phyloP scores from a whole-genome alignment of 192 early-diverging fungal species.

The Linnemannia hyalina region DNA sequence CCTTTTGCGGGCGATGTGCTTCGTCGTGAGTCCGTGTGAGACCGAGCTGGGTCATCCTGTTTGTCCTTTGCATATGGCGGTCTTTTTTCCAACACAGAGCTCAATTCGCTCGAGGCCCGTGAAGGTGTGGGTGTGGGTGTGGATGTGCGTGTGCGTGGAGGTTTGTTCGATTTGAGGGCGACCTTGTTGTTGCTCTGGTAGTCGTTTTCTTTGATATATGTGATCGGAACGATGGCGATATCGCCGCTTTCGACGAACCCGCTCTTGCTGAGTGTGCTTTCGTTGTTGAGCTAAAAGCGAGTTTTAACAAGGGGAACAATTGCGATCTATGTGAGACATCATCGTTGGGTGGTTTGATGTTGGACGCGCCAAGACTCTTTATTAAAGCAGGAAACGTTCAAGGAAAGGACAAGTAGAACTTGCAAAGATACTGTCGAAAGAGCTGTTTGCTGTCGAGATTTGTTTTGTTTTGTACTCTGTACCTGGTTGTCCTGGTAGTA shows the following conservation, averaged over 20 bases:
- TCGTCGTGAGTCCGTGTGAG: too few species aligned
- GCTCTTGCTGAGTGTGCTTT: neutral
- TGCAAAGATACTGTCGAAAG: too few species aligned
- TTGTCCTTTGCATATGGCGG: too few species aligned
- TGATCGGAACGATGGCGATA: neutral
- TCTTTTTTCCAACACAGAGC: too few species aligned
- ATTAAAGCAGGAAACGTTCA: too few species aligned
- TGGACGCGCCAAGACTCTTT: neutral
- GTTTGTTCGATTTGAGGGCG: neutral
- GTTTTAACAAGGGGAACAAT: neutral
- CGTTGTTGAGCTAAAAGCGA: neutral
- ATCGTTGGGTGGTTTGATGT: neutral
- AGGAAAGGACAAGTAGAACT: neutral
- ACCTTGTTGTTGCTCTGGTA: neutral
- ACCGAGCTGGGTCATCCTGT: too few species aligned
- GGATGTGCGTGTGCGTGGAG: neutral
- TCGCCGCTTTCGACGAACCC: neutral
- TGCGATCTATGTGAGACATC: neutral
- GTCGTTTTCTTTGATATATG: neutral
- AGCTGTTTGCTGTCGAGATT: too few species aligned
- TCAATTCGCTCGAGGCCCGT: neutral
- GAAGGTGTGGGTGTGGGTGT: neutral
- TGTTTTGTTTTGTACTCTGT: neutral
- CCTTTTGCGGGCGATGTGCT: too few species aligned
- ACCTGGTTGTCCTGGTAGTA: constrained; percentile 4